These are phyloP conservation scores for Solanum chacoense DNA, from an alignment of 305 asterid species.

Conservation along the genomic window DNA sequence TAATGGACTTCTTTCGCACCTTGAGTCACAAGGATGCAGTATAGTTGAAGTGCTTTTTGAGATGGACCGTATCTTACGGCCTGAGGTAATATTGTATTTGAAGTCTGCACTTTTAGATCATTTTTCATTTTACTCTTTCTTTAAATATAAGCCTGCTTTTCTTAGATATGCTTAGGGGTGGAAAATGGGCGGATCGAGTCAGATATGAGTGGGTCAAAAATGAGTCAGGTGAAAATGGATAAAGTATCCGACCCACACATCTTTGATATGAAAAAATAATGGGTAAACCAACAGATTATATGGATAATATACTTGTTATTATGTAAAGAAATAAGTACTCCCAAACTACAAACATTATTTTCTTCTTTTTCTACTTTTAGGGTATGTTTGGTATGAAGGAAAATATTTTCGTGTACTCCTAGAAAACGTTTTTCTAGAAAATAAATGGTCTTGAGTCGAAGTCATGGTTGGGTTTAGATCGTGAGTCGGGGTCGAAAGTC, in stretches of 20 bases:
- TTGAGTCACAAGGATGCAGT: slow-evolving; percentile 49
- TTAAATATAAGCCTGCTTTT: neutral
- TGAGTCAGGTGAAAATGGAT: neutral
- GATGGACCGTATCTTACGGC: slow-evolving; percentile 95
- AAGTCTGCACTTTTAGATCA: neutral
- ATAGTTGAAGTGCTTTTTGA: slow-evolving; percentile 53
- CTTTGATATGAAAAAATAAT: neutral
- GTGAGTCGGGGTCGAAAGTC: neutral
- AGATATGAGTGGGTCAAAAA: neutral
- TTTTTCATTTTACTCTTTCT: neutral
- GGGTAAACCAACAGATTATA: neutral
- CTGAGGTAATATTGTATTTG: slow-evolving; percentile 58
- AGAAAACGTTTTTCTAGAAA: neutral
- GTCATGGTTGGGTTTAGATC: neutral
- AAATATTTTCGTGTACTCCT: neutral
- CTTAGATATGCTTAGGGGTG: neutral
- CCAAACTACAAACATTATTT: neutral
- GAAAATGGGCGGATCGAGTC: neutral
- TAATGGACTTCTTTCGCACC: slow-evolving; percentile 62
- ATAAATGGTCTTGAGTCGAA: neutral
- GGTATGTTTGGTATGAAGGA: neutral
- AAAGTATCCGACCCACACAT: neutral
- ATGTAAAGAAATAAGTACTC: neutral
- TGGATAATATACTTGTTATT: neutral
- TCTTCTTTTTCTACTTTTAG: neutral